A percentile compares a stretch with the other conserved stretches of the same genome.
Conservation (phyloP, 257 asterid species). For the Coffea eugenioides region DNA sequence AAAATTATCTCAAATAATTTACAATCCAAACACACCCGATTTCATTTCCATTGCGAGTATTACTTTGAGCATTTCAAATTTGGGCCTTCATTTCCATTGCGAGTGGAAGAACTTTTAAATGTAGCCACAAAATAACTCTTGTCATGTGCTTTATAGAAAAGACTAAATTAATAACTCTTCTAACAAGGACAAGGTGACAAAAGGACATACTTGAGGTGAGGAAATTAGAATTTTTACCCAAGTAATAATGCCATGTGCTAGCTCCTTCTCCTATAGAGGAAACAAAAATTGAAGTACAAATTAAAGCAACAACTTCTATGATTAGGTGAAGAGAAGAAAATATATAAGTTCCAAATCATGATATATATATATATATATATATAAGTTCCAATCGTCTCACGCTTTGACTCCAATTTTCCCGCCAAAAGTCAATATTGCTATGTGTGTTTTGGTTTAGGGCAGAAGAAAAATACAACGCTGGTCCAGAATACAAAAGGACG, state of each 20-base stretch:
- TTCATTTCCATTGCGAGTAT: too few species aligned
- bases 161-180: background rate
- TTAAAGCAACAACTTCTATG: background rate
- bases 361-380: background rate
- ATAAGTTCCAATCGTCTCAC: background rate
- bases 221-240: background rate
- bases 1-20: too few species aligned
- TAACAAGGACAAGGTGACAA: background rate
- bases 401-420: background rate
- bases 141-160: background rate
- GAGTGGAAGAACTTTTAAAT: too few species aligned
- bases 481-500: background rate
- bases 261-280: background rate
- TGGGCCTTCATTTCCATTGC: too few species aligned
- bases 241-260: conserved; percentile 6
- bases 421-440: background rate
- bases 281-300: background rate
- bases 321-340: background rate
- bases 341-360: background rate
- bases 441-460: too few species aligned
- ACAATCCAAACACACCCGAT: too few species aligned
- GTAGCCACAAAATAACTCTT: too few species aligned
- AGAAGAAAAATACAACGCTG: background rate
- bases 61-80: background rate
- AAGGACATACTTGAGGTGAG: too few species aligned